Evolutionary conservation across 768 basidiomycete species (phyloP).

Genomic region (Termitomyces sp.): DNA sequence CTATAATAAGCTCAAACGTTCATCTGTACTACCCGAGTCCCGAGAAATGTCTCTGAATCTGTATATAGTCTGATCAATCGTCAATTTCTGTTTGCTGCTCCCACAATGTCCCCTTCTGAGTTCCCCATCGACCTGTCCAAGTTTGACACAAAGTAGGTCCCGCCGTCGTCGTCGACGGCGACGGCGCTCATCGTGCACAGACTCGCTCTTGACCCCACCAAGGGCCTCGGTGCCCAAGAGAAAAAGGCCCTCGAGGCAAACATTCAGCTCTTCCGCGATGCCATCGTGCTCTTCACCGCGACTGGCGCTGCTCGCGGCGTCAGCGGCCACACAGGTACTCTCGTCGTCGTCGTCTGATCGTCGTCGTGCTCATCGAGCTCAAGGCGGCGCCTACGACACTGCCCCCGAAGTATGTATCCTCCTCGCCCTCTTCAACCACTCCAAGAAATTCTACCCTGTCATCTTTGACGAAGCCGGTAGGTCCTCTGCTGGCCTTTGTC

Average conservation of each 20-base stretch:
- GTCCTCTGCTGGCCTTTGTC: conserved; percentile 16
- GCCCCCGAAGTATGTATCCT: conserved; percentile 83
- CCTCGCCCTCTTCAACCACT: conserved; percentile 64
- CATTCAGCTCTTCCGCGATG: conserved; percentile 80
- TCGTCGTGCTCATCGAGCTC: not conserved
- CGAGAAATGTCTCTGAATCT: conserved; percentile 4
- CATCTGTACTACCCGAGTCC: not conserved
- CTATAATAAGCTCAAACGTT: not conserved
- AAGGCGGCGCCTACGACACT: conserved; percentile 67
- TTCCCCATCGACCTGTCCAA: conserved; percentile 79
- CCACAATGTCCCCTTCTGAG: conserved; percentile 27
- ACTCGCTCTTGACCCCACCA: conserved; percentile 67
- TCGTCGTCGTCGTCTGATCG: not conserved
- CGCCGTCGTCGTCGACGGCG: not conserved
- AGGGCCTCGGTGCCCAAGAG: conserved; percentile 60
- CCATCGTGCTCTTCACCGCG: conserved; percentile 81
- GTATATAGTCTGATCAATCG: not conserved
- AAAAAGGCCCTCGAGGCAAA: conserved; percentile 55
- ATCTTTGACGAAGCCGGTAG: conserved; percentile 80
- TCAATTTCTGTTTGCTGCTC: not conserved
- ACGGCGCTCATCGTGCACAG: conserved; percentile 25
- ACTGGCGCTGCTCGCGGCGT: conserved; percentile 83
- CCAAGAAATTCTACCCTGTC: conserved; percentile 59
- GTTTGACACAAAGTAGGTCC: conserved; percentile 58
- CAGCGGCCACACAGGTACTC: conserved; percentile 71